Percentiles rank a stretch among this genome's conserved stretches.
These are phyloP conservation scores for Aspergillus clavatus DNA, from an alignment of 2,329 filamentous ascomycete species.

Conservation along the genomic window DNA sequence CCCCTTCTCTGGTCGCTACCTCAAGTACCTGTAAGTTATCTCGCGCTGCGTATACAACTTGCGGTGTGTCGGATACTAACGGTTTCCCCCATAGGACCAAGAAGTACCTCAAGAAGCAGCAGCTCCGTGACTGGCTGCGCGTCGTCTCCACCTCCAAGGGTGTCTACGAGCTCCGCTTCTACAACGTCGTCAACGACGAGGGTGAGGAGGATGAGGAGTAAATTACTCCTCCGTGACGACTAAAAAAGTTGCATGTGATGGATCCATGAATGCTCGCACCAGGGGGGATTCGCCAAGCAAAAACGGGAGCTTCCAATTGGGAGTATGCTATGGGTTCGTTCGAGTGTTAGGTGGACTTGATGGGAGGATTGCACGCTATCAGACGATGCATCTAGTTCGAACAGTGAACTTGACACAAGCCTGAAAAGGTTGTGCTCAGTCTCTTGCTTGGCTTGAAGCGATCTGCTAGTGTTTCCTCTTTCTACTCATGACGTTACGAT, in stretches of 20 bases:
- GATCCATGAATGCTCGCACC: slow-evolving; percentile 3
- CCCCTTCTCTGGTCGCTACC: slow-evolving; percentile 96
- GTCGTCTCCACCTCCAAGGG: slow-evolving; percentile 97
- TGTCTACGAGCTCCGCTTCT: slow-evolving; percentile 99
- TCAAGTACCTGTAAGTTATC: slow-evolving; percentile 91
- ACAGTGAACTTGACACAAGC: neutral
- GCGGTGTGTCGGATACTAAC: slow-evolving; percentile 1
- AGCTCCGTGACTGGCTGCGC: slow-evolving; percentile 99
- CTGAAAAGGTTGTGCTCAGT: slow-evolving; percentile 11
- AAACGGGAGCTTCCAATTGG: slow-evolving; percentile 4
- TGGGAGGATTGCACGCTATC: slow-evolving; percentile 4
- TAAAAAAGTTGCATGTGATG: slow-evolving; percentile 10
- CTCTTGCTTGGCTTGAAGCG: slow-evolving; percentile 4
- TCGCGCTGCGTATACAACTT: neutral
- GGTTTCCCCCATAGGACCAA: slow-evolving; percentile 68
- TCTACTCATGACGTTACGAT: slow-evolving; percentile 31
- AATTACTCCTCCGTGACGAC: slow-evolving; percentile 38
- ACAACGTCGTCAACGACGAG: slow-evolving; percentile 99
- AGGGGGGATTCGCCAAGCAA: slow-evolving; percentile 9
- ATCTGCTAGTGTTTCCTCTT: slow-evolving; percentile 7
- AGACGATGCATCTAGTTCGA: neutral
- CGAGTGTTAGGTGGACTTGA: slow-evolving; percentile 11
- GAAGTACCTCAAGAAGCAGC: slow-evolving; percentile 99
- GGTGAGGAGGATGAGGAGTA: slow-evolving; percentile 98
- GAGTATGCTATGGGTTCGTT: slow-evolving; percentile 8